A percentile compares a stretch with the other conserved stretches of the same genome.
phyloP scores from a whole-genome alignment of 139 green algal genomes.

The Micractinium conductrix region DNA sequence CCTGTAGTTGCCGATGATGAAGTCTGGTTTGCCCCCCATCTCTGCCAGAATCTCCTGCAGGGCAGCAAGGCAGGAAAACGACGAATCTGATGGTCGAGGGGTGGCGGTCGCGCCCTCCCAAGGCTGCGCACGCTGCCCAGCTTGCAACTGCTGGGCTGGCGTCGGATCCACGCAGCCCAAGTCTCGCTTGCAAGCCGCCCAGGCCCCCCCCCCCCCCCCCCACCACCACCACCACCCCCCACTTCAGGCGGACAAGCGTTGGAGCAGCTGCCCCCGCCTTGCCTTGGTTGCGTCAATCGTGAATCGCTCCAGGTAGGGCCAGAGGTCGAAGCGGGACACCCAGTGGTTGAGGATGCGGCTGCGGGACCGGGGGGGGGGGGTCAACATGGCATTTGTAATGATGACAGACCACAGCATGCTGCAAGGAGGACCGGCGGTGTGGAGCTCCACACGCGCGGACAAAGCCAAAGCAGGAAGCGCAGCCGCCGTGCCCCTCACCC shows the following conservation, averaged over 20 bases:
- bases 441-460: neutral
- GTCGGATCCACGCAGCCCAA: too few relatives aligned
- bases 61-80: neutral
- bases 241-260: too few relatives aligned
- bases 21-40: constrained; percentile 72
- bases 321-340: constrained; percentile 82
- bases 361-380: neutral
- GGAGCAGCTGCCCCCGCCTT: neutral
- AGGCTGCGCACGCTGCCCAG: too few relatives aligned
- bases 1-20: constrained; percentile 91
- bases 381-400: neutral
- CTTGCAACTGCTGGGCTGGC: too few relatives aligned
- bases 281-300: constrained; percentile 66
- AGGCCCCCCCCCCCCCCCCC: too few relatives aligned
- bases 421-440: too few relatives aligned
- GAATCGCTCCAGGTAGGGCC: constrained; percentile 88
- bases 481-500: constrained; percentile 16
- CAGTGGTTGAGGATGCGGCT: constrained; percentile 69
- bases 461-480: neutral
- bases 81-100: too few relatives aligned
- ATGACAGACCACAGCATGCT: too few relatives aligned
- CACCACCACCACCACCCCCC: too few relatives aligned
- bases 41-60: constrained; percentile 62
- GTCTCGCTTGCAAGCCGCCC: too few relatives aligned
- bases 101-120: too few relatives aligned